Evolutionary conservation across 1,139 yeast genomes (phyloP).

Genomic region (Kodamaea anthophila): DNA sequence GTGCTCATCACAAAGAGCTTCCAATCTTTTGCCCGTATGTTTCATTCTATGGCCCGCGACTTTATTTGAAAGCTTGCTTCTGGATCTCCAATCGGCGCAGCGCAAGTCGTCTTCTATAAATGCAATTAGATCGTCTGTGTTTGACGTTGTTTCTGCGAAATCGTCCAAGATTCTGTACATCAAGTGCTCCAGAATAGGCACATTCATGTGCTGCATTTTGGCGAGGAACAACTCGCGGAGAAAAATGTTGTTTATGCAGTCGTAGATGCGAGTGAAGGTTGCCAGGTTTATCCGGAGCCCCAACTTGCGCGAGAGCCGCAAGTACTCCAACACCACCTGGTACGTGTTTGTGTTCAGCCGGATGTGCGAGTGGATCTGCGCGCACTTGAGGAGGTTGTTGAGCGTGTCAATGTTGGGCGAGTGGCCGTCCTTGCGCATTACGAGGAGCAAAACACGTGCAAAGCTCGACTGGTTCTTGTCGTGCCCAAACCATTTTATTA

Average conservation of each 20-base stretch:
- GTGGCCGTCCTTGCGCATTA: conserved; percentile 40
- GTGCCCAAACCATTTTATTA: conserved; percentile 38
- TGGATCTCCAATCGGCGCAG: conserved; percentile 24
- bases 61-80: conserved; percentile 26
- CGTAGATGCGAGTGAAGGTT: conserved; percentile 36
- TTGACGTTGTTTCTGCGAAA: conserved; percentile 24
- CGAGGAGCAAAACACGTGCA: conserved; percentile 36
- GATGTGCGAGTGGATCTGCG: conserved; percentile 29
- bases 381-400: conserved; percentile 29
- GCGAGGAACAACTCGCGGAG: conserved; percentile 33
- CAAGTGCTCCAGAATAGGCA: conserved; percentile 31
- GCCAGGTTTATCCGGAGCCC: conserved; percentile 29
- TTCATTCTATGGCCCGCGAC: conserved; percentile 20
- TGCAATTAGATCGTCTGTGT: conserved; percentile 20
- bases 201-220: conserved; percentile 23
- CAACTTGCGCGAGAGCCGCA: conserved; percentile 22
- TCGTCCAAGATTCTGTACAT: conserved; percentile 31
- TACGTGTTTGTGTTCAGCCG: conserved; percentile 31
- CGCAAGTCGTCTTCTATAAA: conserved; percentile 34
- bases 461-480: conserved; percentile 39
- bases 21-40: conserved; percentile 6
- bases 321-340: conserved; percentile 25
- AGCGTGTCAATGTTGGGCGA: conserved; percentile 37
- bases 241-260: conserved; percentile 32
- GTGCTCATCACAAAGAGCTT: conserved; percentile 8